A percentile compares a stretch with the other conserved stretches of the same genome.
Evolutionary conservation across 2,329 filamentous ascomycete genomes (phyloP).

Genomic region (Leptodontidium sp.): DNA sequence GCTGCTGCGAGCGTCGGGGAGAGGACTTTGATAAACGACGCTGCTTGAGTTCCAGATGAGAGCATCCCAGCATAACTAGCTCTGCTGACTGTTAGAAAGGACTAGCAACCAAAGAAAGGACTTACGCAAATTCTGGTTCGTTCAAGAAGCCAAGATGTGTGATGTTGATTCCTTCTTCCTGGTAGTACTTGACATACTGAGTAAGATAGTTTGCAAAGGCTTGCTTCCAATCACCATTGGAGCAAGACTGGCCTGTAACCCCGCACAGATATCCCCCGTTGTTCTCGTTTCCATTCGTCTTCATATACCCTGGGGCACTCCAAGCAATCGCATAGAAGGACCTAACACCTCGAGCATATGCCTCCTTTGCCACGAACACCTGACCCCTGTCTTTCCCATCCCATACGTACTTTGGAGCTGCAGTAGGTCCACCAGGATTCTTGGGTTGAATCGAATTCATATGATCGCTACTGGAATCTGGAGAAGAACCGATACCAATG

Average conservation of each 20-base stretch:
- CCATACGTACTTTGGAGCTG: constrained; percentile 50
- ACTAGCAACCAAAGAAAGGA: neutral
- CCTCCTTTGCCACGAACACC: constrained; percentile 60
- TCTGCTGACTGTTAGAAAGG: constrained; percentile 21
- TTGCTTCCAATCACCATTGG: constrained; percentile 56
- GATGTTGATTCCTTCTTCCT: constrained; percentile 50
- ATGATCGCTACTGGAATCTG: constrained; percentile 30
- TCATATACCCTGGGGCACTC: constrained; percentile 61
- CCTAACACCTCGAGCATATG: constrained; percentile 52
- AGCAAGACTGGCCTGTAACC: constrained; percentile 50
- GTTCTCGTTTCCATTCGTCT: constrained; percentile 55
- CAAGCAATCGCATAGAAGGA: constrained; percentile 59
- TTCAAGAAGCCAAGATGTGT: constrained; percentile 55
- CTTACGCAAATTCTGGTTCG: constrained; percentile 50
- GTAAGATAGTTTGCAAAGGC: constrained; percentile 59
- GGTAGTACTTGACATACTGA: constrained; percentile 55
- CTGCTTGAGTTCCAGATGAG: constrained; percentile 56
- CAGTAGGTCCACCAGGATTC: constrained; percentile 48
- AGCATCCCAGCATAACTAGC: constrained; percentile 56
- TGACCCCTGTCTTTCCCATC: constrained; percentile 53
- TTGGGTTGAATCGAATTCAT: constrained; percentile 54
- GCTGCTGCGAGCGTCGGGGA: constrained; percentile 49
- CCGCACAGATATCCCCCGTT: constrained; percentile 57
- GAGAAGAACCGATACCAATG: constrained; percentile 55
- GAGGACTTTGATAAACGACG: constrained; percentile 58